Conservation (phyloP, 1,139 yeast species). For the Yamadazyma pseudoaaseri region DNA sequence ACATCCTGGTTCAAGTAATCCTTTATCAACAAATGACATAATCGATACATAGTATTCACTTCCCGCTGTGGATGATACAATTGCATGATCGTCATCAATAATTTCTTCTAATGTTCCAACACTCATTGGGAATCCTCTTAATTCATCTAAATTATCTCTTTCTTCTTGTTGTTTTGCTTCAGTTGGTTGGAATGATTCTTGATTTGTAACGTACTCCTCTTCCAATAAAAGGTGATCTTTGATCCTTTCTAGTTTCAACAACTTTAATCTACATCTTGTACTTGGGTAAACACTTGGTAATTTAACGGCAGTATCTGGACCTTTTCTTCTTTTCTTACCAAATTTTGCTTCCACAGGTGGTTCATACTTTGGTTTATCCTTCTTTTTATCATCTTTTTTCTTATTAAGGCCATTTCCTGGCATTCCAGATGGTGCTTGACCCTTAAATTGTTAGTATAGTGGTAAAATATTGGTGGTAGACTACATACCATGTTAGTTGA, state of each 20-base stretch:
- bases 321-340: constrained; percentile 88
- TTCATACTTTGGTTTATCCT: constrained; percentile 90
- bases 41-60: constrained; percentile 97
- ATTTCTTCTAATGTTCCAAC: constrained; percentile 96
- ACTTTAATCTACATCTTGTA: constrained; percentile 88
- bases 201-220: constrained; percentile 94
- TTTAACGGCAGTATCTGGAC: constrained; percentile 86
- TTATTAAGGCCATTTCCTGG: constrained; percentile 57
- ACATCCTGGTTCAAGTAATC: constrained; percentile 96
- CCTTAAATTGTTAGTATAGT: constrained; percentile 35
- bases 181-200: constrained; percentile 92
- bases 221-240: constrained; percentile 93
- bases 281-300: constrained; percentile 89
- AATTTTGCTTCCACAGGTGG: constrained; percentile 96
- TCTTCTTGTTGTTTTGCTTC: constrained; percentile 97
- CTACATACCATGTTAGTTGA: constrained; percentile 1
- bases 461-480: neutral
- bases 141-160: constrained; percentile 89
- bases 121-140: constrained; percentile 96
- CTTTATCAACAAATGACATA: constrained; percentile 96
- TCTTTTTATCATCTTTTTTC: constrained; percentile 75
- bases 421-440: constrained; percentile 81
- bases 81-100: constrained; percentile 98
- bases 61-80: constrained; percentile 93
- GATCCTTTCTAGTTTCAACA: constrained; percentile 90